A percentile compares a stretch with the other conserved stretches of the same genome.
phyloP scores from a whole-genome alignment of 2,329 filamentous ascomycete species.

The Leptosphaerulina australis region DNA sequence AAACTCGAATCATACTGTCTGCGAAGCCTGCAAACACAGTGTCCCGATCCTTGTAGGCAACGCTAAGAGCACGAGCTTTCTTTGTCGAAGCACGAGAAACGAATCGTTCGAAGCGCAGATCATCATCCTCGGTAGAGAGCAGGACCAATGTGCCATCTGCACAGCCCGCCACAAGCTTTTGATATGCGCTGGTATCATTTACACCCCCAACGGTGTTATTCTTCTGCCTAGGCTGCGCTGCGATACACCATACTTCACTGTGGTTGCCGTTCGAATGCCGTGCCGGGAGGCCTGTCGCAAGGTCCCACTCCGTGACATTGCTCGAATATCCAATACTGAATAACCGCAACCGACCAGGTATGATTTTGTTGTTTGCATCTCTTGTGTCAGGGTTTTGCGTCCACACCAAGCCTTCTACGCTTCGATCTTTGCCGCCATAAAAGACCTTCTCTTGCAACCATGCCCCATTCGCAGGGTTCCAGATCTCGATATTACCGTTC shows the following conservation, averaged over 20 bases:
- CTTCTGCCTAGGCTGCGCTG: slow-evolving; percentile 73
- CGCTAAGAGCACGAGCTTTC: slow-evolving; percentile 86
- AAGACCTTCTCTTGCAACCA: slow-evolving; percentile 94
- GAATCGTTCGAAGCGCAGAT: slow-evolving; percentile 78
- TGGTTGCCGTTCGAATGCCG: slow-evolving; percentile 89
- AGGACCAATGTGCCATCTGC: slow-evolving; percentile 89
- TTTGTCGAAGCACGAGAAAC: slow-evolving; percentile 79
- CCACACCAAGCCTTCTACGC: slow-evolving; percentile 91
- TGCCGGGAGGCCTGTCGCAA: slow-evolving; percentile 76
- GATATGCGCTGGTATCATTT: slow-evolving; percentile 39
- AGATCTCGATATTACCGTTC: slow-evolving; percentile 97
- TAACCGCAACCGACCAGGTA: slow-evolving; percentile 76
- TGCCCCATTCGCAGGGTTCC: slow-evolving; percentile 81
- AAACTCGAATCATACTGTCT: slow-evolving; percentile 93
- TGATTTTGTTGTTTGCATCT: slow-evolving; percentile 61
- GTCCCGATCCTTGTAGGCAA: slow-evolving; percentile 85
- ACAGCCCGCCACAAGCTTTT: slow-evolving; percentile 82
- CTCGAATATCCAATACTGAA: slow-evolving; percentile 97
- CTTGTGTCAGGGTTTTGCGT: slow-evolving; percentile 81
- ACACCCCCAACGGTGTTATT: slow-evolving; percentile 23
- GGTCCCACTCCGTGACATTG: slow-evolving; percentile 92
- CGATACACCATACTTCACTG: slow-evolving; percentile 96
- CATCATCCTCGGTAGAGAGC: slow-evolving; percentile 82
- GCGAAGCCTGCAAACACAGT: slow-evolving; percentile 88
- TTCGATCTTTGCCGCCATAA: slow-evolving; percentile 80